Evolutionary conservation across 2,329 filamentous ascomycete species (phyloP).

Genomic region (Keithomyces neogunnii): DNA sequence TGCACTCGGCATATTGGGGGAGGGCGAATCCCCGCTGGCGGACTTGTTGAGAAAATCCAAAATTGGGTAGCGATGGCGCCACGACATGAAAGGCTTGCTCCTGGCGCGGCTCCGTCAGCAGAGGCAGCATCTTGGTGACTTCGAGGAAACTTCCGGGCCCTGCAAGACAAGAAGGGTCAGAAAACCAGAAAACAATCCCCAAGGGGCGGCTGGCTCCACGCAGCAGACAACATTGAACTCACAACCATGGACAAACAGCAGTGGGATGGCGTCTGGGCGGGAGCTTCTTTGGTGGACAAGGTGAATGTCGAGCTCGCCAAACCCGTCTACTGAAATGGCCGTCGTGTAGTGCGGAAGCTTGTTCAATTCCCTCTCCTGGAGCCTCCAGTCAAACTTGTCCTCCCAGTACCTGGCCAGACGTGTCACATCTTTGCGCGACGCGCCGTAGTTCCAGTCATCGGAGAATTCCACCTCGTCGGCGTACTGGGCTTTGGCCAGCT

Average conservation of each 20-base stretch:
- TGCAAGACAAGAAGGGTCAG: slow-evolving; percentile 1
- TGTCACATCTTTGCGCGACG: slow-evolving; percentile 21
- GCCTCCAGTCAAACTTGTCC: slow-evolving; percentile 53
- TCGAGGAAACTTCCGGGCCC: slow-evolving; percentile 64
- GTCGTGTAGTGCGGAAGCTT: slow-evolving; percentile 48
- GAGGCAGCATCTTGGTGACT: slow-evolving; percentile 51
- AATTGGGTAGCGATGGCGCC: slow-evolving; percentile 50
- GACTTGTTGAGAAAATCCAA: slow-evolving; percentile 26
- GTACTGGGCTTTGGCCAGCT: slow-evolving; percentile 21
- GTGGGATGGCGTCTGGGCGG: slow-evolving; percentile 46
- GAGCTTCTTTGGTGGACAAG: slow-evolving; percentile 51
- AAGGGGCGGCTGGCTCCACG: background rate
- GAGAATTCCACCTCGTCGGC: slow-evolving; percentile 22
- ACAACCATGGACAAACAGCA: slow-evolving; percentile 42
- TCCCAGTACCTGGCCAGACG: slow-evolving; percentile 28
- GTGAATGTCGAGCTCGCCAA: slow-evolving; percentile 52
- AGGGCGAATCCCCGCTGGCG: slow-evolving; percentile 22
- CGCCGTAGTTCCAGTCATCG: slow-evolving; percentile 24
- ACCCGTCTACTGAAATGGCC: slow-evolving; percentile 44
- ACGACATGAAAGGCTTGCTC: slow-evolving; percentile 45
- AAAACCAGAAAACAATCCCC: background rate
- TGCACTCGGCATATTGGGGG: slow-evolving; percentile 39
- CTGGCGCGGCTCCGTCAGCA: slow-evolving; percentile 26
- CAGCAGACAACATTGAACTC: background rate
- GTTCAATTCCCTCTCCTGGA: slow-evolving; percentile 50